These are phyloP conservation scores for Candida coquimbonensis DNA, from an alignment of 805 yeast genomes.

Conservation along the genomic window DNA sequence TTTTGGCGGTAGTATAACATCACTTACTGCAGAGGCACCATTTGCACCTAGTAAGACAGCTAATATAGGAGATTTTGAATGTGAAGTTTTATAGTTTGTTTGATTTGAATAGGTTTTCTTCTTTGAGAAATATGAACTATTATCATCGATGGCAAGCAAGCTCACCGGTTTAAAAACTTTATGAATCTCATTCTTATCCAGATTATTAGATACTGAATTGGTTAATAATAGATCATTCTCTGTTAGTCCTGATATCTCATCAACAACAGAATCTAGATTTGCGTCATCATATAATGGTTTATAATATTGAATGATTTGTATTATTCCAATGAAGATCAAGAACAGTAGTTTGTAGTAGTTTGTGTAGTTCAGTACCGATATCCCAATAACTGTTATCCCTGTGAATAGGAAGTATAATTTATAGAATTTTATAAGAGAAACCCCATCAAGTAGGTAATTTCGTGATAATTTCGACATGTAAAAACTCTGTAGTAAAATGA, in stretches of 20 bases:
- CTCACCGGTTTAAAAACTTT: not conserved
- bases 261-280: not conserved
- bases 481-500: conserved; percentile 1
- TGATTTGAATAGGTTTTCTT: not conserved
- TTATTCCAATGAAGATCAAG: not conserved
- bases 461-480: conserved; percentile 2
- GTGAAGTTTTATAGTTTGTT: not conserved
- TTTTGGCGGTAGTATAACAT: not conserved
- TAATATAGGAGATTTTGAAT: conserved; percentile 3
- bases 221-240: not conserved
- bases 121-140: not conserved
- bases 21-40: not conserved
- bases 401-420: not conserved
- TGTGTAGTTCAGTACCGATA: not conserved
- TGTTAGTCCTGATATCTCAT: not conserved
- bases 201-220: not conserved
- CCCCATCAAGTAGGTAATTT: conserved; percentile 4
- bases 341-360: not conserved
- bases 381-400: not conserved
- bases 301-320: not conserved
- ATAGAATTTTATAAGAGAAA: not conserved
- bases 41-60: not conserved
- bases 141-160: not conserved
- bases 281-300: not conserved
- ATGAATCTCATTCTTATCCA: not conserved